Percentiles rank a stretch among this genome's conserved stretches.
These are phyloP conservation scores for Viola odorata DNA, from an alignment of 345 rosid species.

Conservation along the genomic window DNA sequence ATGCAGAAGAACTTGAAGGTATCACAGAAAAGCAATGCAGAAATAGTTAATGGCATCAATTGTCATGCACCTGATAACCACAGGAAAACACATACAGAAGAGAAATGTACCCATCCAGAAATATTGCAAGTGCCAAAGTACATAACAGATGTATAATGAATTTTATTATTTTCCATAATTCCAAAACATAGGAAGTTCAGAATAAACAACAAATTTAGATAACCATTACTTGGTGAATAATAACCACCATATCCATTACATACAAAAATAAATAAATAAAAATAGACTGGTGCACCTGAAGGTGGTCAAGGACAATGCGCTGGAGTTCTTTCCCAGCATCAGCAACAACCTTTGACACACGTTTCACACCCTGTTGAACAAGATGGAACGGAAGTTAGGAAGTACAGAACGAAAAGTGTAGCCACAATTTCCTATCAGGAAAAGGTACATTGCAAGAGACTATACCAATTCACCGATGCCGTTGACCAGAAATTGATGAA, in stretches of 20 bases:
- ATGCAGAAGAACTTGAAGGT: too few relatives aligned
- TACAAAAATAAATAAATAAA: not conserved
- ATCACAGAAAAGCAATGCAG: too few relatives aligned
- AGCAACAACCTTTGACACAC: conserved; percentile 70
- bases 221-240: too few relatives aligned
- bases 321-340: conserved; percentile 94
- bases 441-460: conserved; percentile 12
- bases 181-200: too few relatives aligned
- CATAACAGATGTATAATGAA: too few relatives aligned
- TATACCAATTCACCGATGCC: conserved; percentile 80
- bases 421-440: conserved; percentile 9
- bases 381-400: conserved; percentile 9
- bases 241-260: not conserved
- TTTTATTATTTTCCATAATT: too few relatives aligned
- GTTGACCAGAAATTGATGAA: conserved; percentile 86
- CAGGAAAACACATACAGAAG: not conserved
- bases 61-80: not conserved
- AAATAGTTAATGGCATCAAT: too few relatives aligned
- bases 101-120: not conserved
- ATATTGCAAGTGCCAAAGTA: not conserved
- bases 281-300: conserved; percentile 47
- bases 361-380: conserved; percentile 68
- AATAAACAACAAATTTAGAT: too few relatives aligned
- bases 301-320: conserved; percentile 72
- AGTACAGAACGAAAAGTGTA: conserved; percentile 10